Percentiles rank a stretch among this genome's conserved stretches.
phyloP scores from a whole-genome alignment of 257 asterid genomes.

The Solanum bulbocastanum region DNA sequence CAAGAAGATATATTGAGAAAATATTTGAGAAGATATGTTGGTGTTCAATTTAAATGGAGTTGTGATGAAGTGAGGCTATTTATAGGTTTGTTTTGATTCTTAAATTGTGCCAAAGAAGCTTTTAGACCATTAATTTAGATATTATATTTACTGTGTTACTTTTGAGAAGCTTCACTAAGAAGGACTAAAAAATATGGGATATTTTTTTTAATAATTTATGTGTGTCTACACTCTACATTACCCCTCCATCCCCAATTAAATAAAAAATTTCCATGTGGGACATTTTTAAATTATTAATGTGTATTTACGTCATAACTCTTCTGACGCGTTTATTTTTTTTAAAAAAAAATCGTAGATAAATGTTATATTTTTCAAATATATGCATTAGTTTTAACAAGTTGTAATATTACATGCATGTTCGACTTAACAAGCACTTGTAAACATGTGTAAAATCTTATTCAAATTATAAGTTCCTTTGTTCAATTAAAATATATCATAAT shows the following conservation, averaged over 20 bases:
- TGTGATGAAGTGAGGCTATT: not conserved
- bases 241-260: not conserved
- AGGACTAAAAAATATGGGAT: not conserved
- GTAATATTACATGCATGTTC: not conserved
- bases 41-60: not conserved
- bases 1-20: not conserved
- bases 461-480: no score
- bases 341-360: no score
- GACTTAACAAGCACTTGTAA: no score
- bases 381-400: no score
- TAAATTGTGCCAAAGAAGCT: constrained; percentile 22
- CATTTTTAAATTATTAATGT: not conserved
- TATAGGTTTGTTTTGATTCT: not conserved
- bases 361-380: not conserved
- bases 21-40: not conserved
- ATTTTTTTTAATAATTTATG: not conserved
- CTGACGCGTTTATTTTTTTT: not conserved
- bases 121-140: constrained; percentile 16
- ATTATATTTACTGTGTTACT: not conserved
- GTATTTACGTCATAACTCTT: not conserved
- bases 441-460: no score
- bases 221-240: not conserved
- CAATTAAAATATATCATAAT: no score
- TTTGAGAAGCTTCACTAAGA: not conserved
- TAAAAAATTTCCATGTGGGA: not conserved